A percentile compares a stretch with the other conserved stretches of the same genome.
These are phyloP conservation scores for Sporothrix dimorphospora DNA, from an alignment of 2,329 filamentous ascomycete genomes.

Conservation along the genomic window DNA sequence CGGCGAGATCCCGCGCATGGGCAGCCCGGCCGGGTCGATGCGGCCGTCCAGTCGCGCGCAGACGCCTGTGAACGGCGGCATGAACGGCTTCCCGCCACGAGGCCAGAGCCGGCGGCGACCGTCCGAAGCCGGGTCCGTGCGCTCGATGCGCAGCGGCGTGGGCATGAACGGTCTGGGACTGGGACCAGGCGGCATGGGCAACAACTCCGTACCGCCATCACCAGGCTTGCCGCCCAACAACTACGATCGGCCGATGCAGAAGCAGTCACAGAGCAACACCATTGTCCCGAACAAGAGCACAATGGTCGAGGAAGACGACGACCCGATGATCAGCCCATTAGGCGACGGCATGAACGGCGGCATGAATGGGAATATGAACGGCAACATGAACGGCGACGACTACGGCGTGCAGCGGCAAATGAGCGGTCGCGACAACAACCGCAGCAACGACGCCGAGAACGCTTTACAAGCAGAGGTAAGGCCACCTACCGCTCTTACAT, in stretches of 20 bases:
- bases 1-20: slow-evolving; percentile 68
- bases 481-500: not conserved
- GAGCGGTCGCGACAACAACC: slow-evolving; percentile 43
- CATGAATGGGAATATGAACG: slow-evolving; percentile 10
- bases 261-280: slow-evolving; percentile 92
- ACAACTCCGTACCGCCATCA: slow-evolving; percentile 56
- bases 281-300: slow-evolving; percentile 98
- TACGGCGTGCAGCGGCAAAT: slow-evolving; percentile 48
- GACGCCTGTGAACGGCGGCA: slow-evolving; percentile 63
- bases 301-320: slow-evolving; percentile 94
- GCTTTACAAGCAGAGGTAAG: slow-evolving; percentile 47
- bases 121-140: slow-evolving; percentile 65
- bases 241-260: slow-evolving; percentile 77
- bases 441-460: slow-evolving; percentile 43
- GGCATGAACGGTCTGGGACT: slow-evolving; percentile 34
- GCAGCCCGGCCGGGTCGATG: slow-evolving; percentile 66
- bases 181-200: slow-evolving; percentile 29
- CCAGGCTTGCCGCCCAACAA: slow-evolving; percentile 63
- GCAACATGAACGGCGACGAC: slow-evolving; percentile 35
- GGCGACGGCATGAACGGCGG: slow-evolving; percentile 16
- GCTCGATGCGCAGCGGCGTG: slow-evolving; percentile 45
- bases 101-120: slow-evolving; percentile 58
- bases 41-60: slow-evolving; percentile 63
- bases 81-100: slow-evolving; percentile 51
- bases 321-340: slow-evolving; percentile 43